A percentile compares a stretch with the other conserved stretches of the same genome.
Evolutionary conservation across 768 basidiomycete genomes (phyloP).

Genomic region (Lactarius indigo): DNA sequence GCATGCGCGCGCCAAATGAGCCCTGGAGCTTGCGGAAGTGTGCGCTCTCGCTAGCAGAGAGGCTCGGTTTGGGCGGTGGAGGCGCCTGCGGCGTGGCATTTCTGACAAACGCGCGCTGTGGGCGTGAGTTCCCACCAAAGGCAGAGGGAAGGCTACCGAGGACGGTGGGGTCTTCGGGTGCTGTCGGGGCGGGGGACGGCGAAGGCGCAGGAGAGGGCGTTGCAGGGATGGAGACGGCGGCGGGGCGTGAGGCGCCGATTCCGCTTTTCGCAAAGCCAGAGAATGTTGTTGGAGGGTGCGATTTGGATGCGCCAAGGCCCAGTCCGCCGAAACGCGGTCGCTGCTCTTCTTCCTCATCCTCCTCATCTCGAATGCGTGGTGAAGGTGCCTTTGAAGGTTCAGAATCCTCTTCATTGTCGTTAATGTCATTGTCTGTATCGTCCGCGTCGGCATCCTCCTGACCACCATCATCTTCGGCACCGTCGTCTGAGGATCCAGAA

Average conservation of each 20-base stretch:
- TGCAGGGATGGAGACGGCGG: constrained; percentile 24
- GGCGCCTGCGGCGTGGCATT: constrained; percentile 38
- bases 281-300: constrained; percentile 25
- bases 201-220: constrained; percentile 41
- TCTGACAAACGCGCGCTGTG: constrained; percentile 55
- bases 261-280: constrained; percentile 42
- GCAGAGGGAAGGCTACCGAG: constrained; percentile 37
- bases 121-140: constrained; percentile 37
- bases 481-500: constrained; percentile 39
- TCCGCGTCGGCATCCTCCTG: constrained; percentile 32
- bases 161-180: constrained; percentile 30
- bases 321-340: constrained; percentile 46
- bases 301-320: constrained; percentile 36
- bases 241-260: constrained; percentile 38
- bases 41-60: constrained; percentile 63
- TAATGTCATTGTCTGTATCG: constrained; percentile 35
- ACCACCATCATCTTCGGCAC: constrained; percentile 29
- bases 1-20: constrained; percentile 83
- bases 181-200: constrained; percentile 43
- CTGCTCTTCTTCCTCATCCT: constrained; percentile 44
- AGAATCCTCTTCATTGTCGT: constrained; percentile 41
- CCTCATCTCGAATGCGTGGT: constrained; percentile 51
- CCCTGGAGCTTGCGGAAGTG: constrained; percentile 80
- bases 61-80: constrained; percentile 46
- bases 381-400: constrained; percentile 53